phyloP scores from a whole-genome alignment of 768 basidiomycete species.

The Tricholoma sp. region DNA sequence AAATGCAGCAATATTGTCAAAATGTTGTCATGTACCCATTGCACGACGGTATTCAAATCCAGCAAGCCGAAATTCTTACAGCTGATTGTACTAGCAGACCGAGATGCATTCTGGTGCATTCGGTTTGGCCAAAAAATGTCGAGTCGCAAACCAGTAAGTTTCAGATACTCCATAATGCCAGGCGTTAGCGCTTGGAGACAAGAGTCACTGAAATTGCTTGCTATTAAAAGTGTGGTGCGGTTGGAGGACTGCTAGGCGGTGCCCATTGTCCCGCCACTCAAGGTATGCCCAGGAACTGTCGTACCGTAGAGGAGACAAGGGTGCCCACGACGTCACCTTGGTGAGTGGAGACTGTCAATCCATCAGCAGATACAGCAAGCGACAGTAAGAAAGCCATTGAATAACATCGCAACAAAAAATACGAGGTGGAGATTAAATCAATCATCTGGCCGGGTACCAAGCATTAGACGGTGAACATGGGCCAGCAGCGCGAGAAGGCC shows the following conservation, averaged over 20 bases:
- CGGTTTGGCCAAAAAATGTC: conserved; percentile 32
- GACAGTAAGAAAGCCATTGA: neutral
- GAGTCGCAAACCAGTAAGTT: conserved; percentile 21
- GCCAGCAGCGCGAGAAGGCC: too few relatives aligned
- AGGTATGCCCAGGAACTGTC: conserved; percentile 32
- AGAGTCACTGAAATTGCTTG: conserved; percentile 25
- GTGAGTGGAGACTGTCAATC: conserved; percentile 23
- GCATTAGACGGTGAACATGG: too few relatives aligned
- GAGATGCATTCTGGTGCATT: conserved; percentile 37
- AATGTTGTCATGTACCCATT: conserved; percentile 46
- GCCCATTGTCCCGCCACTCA: conserved; percentile 31
- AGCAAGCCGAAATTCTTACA: conserved; percentile 36
- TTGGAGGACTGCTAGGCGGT: conserved; percentile 21
- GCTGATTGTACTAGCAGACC: conserved; percentile 20
- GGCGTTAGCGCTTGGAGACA: conserved; percentile 25
- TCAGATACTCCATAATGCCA: conserved; percentile 19
- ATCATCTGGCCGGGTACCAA: neutral
- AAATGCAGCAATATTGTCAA: conserved; percentile 39
- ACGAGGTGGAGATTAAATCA: neutral
- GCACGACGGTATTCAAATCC: conserved; percentile 34
- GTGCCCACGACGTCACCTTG: conserved; percentile 29
- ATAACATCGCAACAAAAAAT: conserved; percentile 16
- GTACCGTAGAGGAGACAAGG: conserved; percentile 20
- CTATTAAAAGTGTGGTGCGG: conserved; percentile 18
- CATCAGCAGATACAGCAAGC: neutral